Percentiles rank a stretch among this genome's conserved stretches.
phyloP scores from a whole-genome alignment of 2,329 filamentous ascomycete species.

The Tolypocladium tropicale region DNA sequence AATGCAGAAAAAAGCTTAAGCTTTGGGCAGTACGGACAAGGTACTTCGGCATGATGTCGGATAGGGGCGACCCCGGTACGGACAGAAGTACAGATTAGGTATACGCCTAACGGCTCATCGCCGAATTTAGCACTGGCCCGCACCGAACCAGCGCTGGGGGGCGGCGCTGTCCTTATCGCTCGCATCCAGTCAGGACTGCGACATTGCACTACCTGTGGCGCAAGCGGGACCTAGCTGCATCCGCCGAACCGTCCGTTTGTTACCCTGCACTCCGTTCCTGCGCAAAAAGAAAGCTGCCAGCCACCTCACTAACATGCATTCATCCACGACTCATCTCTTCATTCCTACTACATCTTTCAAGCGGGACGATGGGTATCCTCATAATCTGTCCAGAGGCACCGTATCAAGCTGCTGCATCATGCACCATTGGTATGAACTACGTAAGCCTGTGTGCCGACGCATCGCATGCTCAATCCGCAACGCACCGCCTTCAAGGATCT shows the following conservation, averaged over 20 bases:
- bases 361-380: too few relatives aligned
- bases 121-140: background rate
- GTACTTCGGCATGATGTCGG: background rate
- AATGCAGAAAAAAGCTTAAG: slow-evolving; percentile 4
- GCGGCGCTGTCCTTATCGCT: background rate
- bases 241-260: background rate
- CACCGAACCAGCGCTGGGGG: background rate
- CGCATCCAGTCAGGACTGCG: background rate
- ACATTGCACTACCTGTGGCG: background rate
- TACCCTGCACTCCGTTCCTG: background rate
- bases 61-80: too few relatives aligned
- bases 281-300: background rate
- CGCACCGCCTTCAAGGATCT: too few relatives aligned
- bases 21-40: background rate
- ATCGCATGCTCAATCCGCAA: too few relatives aligned
- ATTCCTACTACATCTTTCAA: too few relatives aligned
- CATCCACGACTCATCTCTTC: background rate
- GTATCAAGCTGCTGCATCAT: too few relatives aligned
- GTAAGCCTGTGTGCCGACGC: too few relatives aligned
- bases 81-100: background rate
- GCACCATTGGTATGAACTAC: too few relatives aligned
- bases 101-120: background rate
- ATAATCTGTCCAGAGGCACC: too few relatives aligned
- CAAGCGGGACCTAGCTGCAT: background rate
- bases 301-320: background rate